Base-by-base conservation (phyloP, 192 early-diverging fungal genomes). In the Funneliformis geosporum region DNA sequence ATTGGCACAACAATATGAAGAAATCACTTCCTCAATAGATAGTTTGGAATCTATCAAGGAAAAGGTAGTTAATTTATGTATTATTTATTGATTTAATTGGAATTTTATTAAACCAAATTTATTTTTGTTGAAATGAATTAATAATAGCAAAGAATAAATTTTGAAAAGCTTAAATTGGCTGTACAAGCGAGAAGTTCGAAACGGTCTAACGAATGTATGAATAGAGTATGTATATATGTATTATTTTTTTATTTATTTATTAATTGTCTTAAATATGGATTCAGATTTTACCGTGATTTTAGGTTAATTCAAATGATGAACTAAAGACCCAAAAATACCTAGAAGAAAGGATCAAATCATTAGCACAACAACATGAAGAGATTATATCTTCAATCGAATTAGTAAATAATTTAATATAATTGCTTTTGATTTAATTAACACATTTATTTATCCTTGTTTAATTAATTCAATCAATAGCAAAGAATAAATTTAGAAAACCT, bases 21-120 rank as follows among this genome's bases (percentile, higher is more conserved):
- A 79, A 43, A 70, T 79, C 21, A 79, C 77, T 12, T 79, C 77
- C 12, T 79, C 77, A 39, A 79, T 79, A 60, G 77, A 79, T 60
- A 70, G 66, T 60, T 50, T 79, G 33, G 77, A 79, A 61, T 70
- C 77, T 21, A 79, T 79, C 33, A 60, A 12, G 27, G 18, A 79
- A 68, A 79, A 79, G 38, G 77, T 25, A 60, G 7, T 9, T 60
- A 23, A 12, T 10, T 40, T 64, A 5, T 76, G 1, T 1, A 28
- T 23, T 60, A 11, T 44, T 44, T 5, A 60, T 23, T 23, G 21
- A 18, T 21, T 8, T 16, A 44, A 7, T 40, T 60, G 21, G 0
- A 0, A 0, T 2, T 33, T 33, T 0, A 21, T 55, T 55, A 55
- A 44, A 0, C n/a, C 16, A 60, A 6, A 75, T 25, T 21, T 75